Conservation (phyloP, 169 alveolate genomes). For the Cryptosporidium tyzzeri region DNA sequence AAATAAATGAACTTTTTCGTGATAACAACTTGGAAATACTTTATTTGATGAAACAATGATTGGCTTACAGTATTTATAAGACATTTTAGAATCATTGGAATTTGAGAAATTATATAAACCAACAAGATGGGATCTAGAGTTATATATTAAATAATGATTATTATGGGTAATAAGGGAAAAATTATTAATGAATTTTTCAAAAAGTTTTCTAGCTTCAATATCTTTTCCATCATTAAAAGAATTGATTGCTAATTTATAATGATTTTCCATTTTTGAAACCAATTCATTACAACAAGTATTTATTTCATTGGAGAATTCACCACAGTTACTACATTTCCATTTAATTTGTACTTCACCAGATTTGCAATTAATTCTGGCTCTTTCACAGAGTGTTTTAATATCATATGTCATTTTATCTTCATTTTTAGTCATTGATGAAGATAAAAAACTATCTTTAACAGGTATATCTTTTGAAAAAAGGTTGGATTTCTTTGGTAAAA, state of each 20-base stretch:
- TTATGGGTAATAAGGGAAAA: slow-evolving; percentile 86
- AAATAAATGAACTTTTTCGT: slow-evolving; percentile 87
- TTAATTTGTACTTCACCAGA: slow-evolving; percentile 70
- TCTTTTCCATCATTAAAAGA: slow-evolving; percentile 81
- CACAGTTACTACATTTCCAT: slow-evolving; percentile 86
- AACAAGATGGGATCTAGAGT: slow-evolving; percentile 85
- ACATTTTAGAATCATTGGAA: slow-evolving; percentile 80
- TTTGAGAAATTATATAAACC: slow-evolving; percentile 85
- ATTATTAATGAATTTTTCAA: slow-evolving; percentile 79
- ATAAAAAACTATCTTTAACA: not conserved
- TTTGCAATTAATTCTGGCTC: slow-evolving; percentile 56
- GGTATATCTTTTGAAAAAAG: not conserved
- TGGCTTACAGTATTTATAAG: slow-evolving; percentile 81
- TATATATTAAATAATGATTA: slow-evolving; percentile 86
- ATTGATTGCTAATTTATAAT: slow-evolving; percentile 79
- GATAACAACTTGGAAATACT: slow-evolving; percentile 86
- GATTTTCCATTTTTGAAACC: slow-evolving; percentile 78
- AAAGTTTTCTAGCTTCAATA: slow-evolving; percentile 80
- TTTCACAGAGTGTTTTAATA: slow-evolving; percentile 38
- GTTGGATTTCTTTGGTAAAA: not conserved
- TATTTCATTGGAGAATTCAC: slow-evolving; percentile 76
- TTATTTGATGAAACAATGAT: slow-evolving; percentile 87
- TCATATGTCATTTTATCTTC: slow-evolving; percentile 55
- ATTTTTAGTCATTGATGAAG: not conserved
- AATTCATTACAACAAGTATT: slow-evolving; percentile 76